Evolutionary conservation across 2,329 filamentous ascomycete genomes (phyloP).

Genomic region (Fusarium aywerte): DNA sequence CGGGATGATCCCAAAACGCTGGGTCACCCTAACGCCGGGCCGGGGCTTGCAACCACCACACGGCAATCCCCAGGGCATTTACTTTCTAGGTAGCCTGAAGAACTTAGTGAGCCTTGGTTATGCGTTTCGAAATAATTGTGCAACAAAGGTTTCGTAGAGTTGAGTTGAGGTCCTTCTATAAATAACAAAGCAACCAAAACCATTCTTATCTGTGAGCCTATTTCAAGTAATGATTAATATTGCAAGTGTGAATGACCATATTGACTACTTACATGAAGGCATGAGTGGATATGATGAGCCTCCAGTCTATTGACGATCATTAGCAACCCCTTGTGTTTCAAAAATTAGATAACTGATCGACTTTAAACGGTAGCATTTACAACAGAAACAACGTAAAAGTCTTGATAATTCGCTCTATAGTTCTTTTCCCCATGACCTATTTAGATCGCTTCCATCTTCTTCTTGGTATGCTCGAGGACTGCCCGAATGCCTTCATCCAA

Average conservation of each 20-base stretch:
- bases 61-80: constrained; percentile 5
- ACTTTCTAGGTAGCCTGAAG: background rate
- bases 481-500: constrained; percentile 66
- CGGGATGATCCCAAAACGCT: constrained; percentile 37
- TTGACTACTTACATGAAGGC: background rate
- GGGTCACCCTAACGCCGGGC: constrained; percentile 40
- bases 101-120: background rate
- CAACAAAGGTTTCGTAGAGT: too few relatives aligned
- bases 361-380: background rate
- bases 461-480: constrained; percentile 65
- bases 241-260: background rate
- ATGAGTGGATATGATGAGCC: background rate
- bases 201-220: too few relatives aligned
- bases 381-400: background rate
- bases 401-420: constrained; percentile 4
- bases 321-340: background rate
- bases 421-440: background rate
- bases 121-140: background rate
- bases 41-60: constrained; percentile 41
- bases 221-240: background rate
- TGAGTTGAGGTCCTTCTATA: background rate
- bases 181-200: too few relatives aligned
- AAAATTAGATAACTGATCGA: background rate
- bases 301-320: background rate
- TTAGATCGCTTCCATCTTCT: constrained; percentile 39